Base-by-base conservation (phyloP, 2,329 filamentous ascomycete species). In the Aspergillus fijiensis region DNA sequence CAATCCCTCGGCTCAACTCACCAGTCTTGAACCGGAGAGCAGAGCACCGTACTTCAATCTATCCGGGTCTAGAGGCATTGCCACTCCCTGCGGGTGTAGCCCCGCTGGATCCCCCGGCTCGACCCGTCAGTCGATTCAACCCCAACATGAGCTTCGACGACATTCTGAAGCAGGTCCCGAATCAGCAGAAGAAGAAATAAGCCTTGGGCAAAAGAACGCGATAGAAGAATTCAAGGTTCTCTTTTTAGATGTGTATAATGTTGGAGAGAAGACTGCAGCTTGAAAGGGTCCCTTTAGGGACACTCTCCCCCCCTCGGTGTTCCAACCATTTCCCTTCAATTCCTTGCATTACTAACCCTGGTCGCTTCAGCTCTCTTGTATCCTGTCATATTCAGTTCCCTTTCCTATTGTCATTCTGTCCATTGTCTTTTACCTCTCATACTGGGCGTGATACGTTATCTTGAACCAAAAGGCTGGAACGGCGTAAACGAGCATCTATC, bases 121-220 rank as follows among this genome's bases (percentile, higher is more conserved):
- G 77, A n/a, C 74, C 77, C 2, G 67, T 74, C 10, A 77, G 74
- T 54, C 72, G 73, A 23, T 73, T 78, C 64, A 81, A 82, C 62
- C 80, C 80, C 10, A 77, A 77, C 55, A 77, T 81, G 72, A 81
- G 78, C 55, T 82, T 82, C 62, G 80, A 81, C 61, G 76, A 79
- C 54, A 82, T 82, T 57, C 65, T 82, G 53, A 76, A 73, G 59
- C 74, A 75, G 50, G 74, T 78, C 51, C 73, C 72, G 21, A 68
- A 69, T 49, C 71, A 72, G 63, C 74, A 72, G 58, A 69, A 67
- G 53, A 76, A 77, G 65, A 74, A 76, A 69, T 75, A 71, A 66
- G 21, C 27, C 25, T 29, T 29, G 25, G 42, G 6, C 39, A 55
- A 51, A 21, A 31, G 14, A 31, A 33, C 48, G 47, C 25, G 33